These are phyloP conservation scores for Yamadazyma kitorensis DNA, from an alignment of 805 yeast genomes.

Conservation along the genomic window DNA sequence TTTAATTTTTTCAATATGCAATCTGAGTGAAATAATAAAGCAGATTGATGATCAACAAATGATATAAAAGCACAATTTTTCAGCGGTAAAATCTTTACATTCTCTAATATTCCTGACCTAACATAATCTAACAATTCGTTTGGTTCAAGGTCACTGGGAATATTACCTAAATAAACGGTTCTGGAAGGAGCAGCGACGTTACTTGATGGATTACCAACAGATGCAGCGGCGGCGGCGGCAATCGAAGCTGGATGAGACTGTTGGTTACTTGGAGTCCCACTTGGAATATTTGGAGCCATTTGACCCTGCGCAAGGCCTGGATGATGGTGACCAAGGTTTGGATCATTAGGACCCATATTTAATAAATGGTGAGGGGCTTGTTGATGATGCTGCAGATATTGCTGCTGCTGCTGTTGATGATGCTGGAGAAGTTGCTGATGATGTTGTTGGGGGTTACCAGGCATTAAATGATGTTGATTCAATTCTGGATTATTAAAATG, in stretches of 20 bases:
- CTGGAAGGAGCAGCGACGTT: conserved; percentile 59
- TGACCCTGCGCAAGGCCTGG: background rate
- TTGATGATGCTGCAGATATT: background rate
- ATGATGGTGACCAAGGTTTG: background rate
- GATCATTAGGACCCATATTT: background rate
- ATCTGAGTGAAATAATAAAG: conserved; percentile 89
- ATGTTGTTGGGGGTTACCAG: too few relatives aligned
- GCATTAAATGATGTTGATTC: conserved; percentile 1
- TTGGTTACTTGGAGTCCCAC: background rate
- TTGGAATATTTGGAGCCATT: background rate
- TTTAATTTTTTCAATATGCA: conserved; percentile 81
- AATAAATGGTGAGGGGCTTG: conserved; percentile 2
- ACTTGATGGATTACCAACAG: background rate
- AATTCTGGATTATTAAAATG: background rate
- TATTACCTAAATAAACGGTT: conserved; percentile 86
- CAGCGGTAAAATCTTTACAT: conserved; percentile 70
- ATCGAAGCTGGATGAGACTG: background rate
- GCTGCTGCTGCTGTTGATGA: too few relatives aligned
- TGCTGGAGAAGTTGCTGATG: too few relatives aligned
- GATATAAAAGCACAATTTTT: conserved; percentile 89
- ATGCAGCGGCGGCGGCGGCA: too few relatives aligned
- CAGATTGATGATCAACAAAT: conserved; percentile 84
- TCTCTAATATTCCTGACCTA: conserved; percentile 85
- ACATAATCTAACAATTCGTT: conserved; percentile 86
- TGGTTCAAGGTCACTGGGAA: conserved; percentile 77